These are phyloP conservation scores for Daedaleopsis nitida DNA, from an alignment of 768 basidiomycete genomes.

Conservation along the genomic window DNA sequence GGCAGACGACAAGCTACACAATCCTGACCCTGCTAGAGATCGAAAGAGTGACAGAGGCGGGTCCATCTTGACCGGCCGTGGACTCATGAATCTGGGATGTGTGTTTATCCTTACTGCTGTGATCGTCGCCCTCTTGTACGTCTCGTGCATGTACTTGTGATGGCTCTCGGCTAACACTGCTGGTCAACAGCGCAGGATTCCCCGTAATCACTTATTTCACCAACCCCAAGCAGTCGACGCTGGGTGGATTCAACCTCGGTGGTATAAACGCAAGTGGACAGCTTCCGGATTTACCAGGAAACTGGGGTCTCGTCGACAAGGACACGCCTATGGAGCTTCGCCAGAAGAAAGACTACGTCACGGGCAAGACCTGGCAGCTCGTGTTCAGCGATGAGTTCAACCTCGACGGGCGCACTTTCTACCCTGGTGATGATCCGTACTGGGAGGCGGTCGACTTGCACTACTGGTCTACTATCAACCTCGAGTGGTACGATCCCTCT, in stretches of 20 bases:
- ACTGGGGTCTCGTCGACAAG: conserved; percentile 52
- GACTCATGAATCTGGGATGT: conserved; percentile 73
- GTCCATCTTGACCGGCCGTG: conserved; percentile 56
- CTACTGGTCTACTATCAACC: conserved; percentile 66
- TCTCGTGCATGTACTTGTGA: conserved; percentile 1
- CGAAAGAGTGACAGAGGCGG: conserved; percentile 38
- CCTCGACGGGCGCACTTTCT: conserved; percentile 69
- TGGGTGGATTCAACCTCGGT: conserved; percentile 45
- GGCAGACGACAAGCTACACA: conserved; percentile 71
- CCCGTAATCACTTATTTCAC: conserved; percentile 42
- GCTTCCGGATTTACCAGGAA: conserved; percentile 40
- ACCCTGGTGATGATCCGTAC: conserved; percentile 75
- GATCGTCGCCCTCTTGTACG: conserved; percentile 62
- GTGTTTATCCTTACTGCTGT: conserved; percentile 52
- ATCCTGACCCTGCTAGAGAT: conserved; percentile 47
- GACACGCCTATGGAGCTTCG: conserved; percentile 51
- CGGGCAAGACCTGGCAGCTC: conserved; percentile 46
- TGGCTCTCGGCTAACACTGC: background rate
- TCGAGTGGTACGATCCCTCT: conserved; percentile 85
- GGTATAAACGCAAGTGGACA: conserved; percentile 49
- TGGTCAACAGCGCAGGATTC: conserved; percentile 40
- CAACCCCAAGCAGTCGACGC: conserved; percentile 26
- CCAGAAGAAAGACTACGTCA: conserved; percentile 31
- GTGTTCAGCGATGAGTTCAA: conserved; percentile 88
- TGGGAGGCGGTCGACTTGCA: conserved; percentile 85